Conservation (phyloP, 2,329 filamentous ascomycete species). For the Alternaria infectoria region DNA sequence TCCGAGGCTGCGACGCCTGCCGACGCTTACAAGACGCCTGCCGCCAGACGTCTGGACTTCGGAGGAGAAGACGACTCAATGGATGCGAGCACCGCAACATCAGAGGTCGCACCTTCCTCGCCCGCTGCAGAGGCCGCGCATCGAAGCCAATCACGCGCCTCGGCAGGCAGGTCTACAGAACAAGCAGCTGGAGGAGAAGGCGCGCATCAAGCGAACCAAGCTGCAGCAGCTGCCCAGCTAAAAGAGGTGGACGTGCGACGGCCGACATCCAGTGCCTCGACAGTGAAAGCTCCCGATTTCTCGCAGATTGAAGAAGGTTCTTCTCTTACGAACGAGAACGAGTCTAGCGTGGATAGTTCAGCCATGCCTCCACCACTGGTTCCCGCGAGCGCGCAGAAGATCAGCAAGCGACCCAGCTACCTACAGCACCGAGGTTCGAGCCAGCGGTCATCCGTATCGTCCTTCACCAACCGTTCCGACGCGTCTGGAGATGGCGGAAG, state of each 20-base stretch:
- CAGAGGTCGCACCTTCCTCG: constrained; percentile 50
- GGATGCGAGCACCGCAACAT: constrained; percentile 35
- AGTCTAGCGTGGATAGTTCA: constrained; percentile 38
- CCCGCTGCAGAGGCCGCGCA: constrained; percentile 52
- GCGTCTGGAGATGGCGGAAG: constrained; percentile 68
- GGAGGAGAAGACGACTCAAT: constrained; percentile 33
- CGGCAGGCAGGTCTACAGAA: constrained; percentile 6
- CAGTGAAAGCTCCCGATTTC: constrained; percentile 48
- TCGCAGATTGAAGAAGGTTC: constrained; percentile 36
- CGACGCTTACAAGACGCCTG: constrained; percentile 52
- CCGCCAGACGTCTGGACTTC: constrained; percentile 33
- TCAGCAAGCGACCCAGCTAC: constrained; percentile 60
- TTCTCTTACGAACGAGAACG: constrained; percentile 37
- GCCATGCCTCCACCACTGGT: constrained; percentile 24
- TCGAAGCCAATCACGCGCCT: constrained; percentile 29
- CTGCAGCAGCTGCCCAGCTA: constrained; percentile 14
- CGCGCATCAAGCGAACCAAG: constrained; percentile 7
- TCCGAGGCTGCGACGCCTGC: constrained; percentile 48
- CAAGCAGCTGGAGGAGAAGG: constrained; percentile 3
- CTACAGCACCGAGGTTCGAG: constrained; percentile 62
- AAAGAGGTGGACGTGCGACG: constrained; percentile 33
- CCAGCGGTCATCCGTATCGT: constrained; percentile 65
- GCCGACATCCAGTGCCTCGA: constrained; percentile 49
- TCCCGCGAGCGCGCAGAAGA: constrained; percentile 29
- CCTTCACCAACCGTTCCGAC: constrained; percentile 60